Evolutionary conservation across 2,329 filamentous ascomycete species (phyloP).

Genomic region (Paraphaeosphaeria minitans): DNA sequence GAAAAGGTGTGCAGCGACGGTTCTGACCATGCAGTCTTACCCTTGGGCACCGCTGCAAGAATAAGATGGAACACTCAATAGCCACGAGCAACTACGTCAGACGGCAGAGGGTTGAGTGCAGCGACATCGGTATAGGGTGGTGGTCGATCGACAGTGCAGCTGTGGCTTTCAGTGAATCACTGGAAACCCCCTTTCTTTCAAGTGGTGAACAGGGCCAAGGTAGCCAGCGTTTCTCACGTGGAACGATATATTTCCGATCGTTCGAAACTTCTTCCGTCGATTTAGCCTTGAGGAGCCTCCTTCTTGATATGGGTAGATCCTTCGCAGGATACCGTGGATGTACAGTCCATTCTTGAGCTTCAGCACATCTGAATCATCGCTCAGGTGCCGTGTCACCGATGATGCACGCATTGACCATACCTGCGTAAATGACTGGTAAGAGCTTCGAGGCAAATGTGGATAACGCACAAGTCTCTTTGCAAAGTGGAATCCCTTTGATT

Average conservation of each 20-base stretch:
- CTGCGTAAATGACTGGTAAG: too few species aligned
- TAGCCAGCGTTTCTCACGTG: background rate
- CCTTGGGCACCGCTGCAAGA: constrained; percentile 8
- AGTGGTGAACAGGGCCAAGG: background rate
- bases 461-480: too few species aligned
- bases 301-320: background rate
- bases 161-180: background rate
- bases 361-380: background rate
- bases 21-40: constrained; percentile 2
- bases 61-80: constrained; percentile 1
- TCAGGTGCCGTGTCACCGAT: too few species aligned
- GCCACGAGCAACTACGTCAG: constrained; percentile 6
- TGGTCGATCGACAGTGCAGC: background rate
- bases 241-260: background rate
- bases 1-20: background rate
- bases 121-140: background rate
- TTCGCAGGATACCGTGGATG: background rate
- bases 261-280: background rate
- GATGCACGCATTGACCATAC: too few species aligned
- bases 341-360: background rate
- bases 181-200: background rate
- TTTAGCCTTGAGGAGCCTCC: constrained; percentile 3
- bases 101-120: background rate
- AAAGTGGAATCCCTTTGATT: too few species aligned
- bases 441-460: too few species aligned